Percentiles rank a stretch among this genome's conserved stretches.
Evolutionary conservation across 352 stramenopile species (phyloP).

Genomic region (Globisporangium abappressorium): DNA sequence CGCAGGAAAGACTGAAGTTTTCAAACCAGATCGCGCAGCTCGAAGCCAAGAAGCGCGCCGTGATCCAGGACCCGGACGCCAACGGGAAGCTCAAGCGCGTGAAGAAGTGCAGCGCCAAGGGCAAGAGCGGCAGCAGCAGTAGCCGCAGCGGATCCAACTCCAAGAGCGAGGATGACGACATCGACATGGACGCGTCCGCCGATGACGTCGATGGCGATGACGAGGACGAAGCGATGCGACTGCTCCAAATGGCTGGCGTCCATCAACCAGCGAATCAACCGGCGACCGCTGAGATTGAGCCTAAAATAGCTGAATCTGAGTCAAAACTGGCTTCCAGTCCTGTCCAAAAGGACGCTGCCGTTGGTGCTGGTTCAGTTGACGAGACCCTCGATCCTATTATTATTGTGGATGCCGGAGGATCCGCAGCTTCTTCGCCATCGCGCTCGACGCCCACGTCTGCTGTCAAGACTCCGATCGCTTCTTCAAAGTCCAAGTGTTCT

Average conservation of each 20-base stretch:
- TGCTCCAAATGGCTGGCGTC: conserved; percentile 10
- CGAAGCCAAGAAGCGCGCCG: conserved; percentile 59
- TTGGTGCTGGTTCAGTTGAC: conserved; percentile 2
- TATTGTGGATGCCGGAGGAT: neutral
- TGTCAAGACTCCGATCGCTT: conserved; percentile 8
- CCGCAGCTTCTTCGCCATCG: neutral
- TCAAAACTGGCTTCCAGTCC: neutral
- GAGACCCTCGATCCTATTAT: neutral
- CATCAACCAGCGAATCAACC: neutral
- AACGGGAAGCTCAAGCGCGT: conserved; percentile 59
- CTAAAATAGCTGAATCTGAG: conserved; percentile 11
- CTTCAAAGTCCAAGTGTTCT: conserved; percentile 4
- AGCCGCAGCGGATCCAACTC: neutral
- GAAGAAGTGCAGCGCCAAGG: conserved; percentile 44
- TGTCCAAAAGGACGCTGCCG: neutral
- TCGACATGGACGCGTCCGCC: conserved; percentile 17
- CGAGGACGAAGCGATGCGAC: conserved; percentile 13
- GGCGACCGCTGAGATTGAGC: conserved; percentile 1
- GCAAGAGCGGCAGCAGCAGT: neutral
- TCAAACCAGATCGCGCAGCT: conserved; percentile 53
- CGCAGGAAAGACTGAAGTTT: conserved; percentile 52
- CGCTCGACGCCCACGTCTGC: neutral
- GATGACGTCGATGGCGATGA: conserved; percentile 5
- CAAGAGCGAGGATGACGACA: conserved; percentile 6
- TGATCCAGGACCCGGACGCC: conserved; percentile 64